These are phyloP conservation scores for Paraphaeosphaeria sporulosa DNA, from an alignment of 2,329 filamentous ascomycete species.

Conservation along the genomic window DNA sequence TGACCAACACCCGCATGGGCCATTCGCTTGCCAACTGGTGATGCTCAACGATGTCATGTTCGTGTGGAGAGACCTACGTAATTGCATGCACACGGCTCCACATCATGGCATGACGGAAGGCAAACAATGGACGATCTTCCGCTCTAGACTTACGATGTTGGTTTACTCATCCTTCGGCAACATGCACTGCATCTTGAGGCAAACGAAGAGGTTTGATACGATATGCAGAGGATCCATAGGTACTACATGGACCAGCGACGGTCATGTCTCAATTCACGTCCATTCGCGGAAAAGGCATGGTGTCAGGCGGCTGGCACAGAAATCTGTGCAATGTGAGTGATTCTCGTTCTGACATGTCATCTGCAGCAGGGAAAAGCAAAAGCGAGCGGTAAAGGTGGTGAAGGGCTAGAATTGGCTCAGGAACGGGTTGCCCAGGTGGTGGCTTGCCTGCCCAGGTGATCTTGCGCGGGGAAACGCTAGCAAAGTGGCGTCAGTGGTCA, in stretches of 20 bases:
- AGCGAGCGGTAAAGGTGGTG: constrained; percentile 20
- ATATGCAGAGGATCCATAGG: too few relatives aligned
- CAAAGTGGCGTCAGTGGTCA: constrained; percentile 20
- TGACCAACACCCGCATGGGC: neutral
- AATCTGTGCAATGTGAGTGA: too few relatives aligned
- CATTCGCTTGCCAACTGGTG: neutral
- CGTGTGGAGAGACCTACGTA: constrained; percentile 3
- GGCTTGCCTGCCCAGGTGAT: constrained; percentile 23
- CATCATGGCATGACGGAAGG: constrained; percentile 1
- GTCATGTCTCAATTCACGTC: too few relatives aligned
- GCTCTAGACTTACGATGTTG: neutral
- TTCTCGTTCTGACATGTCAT: neutral
- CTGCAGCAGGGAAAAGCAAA: constrained; percentile 7
- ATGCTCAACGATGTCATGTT: constrained; percentile 9
- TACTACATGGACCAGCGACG: too few relatives aligned
- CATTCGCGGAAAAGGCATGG: neutral
- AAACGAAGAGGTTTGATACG: too few relatives aligned
- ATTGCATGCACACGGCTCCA: constrained; percentile 2
- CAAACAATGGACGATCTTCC: constrained; percentile 10
- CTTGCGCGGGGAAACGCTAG: constrained; percentile 37
- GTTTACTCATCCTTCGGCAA: neutral
- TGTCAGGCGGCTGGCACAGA: neutral
- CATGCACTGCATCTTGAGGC: too few relatives aligned
- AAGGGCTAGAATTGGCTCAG: constrained; percentile 28
- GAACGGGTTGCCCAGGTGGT: constrained; percentile 19